Evolutionary conservation across 805 yeast species (phyloP).

Genomic region (Pichia gijzeniarum): DNA sequence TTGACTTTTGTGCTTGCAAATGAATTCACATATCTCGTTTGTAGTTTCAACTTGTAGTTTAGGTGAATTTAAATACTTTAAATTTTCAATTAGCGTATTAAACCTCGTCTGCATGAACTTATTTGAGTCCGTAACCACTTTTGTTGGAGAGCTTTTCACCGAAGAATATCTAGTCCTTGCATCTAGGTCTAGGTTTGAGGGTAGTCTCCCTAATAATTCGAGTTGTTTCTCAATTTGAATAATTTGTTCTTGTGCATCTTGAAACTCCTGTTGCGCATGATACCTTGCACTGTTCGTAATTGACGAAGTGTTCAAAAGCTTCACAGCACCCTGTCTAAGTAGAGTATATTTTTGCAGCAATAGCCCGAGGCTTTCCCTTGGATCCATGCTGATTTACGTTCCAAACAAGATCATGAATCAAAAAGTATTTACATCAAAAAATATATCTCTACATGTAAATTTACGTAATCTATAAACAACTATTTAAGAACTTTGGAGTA

Average conservation of each 20-base stretch:
- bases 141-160: background rate
- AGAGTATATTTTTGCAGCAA: background rate
- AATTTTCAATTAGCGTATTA: background rate
- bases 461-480: background rate
- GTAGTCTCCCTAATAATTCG: constrained; percentile 2
- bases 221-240: constrained; percentile 4
- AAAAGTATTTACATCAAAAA: background rate
- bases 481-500: constrained; percentile 46
- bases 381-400: background rate
- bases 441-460: too few relatives aligned
- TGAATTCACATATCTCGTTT: constrained; percentile 6
- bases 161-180: background rate
- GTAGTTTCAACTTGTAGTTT: constrained; percentile 7
- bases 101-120: background rate
- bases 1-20: background rate
- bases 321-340: constrained; percentile 3
- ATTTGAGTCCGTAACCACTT: background rate
- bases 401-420: background rate
- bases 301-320: constrained; percentile 2
- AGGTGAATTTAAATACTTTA: background rate
- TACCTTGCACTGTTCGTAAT: background rate
- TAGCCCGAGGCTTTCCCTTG: background rate
- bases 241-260: constrained; percentile 4
- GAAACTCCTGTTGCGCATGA: constrained; percentile 10
- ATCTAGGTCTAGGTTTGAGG: background rate